phyloP scores from a whole-genome alignment of 208 protist genomes.

The Endotrypanum monterogeii region DNA sequence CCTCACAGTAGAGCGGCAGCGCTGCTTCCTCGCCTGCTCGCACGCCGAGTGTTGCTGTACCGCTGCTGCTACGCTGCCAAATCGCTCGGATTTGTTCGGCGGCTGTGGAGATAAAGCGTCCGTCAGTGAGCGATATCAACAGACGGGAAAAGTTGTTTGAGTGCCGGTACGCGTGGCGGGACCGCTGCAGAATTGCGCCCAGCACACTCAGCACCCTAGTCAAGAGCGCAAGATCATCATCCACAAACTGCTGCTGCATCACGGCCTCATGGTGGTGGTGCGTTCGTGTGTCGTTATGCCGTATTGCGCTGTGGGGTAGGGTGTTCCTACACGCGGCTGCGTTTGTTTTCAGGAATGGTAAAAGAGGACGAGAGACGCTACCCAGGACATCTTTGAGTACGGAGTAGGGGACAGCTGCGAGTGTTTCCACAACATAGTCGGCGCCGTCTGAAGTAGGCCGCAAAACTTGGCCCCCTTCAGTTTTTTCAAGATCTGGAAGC shows the following conservation, averaged over 20 bases:
- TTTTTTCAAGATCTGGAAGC: neutral
- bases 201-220: slow-evolving; percentile 7
- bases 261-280: neutral
- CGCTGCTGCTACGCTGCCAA: slow-evolving; percentile 14
- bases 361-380: neutral
- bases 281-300: neutral
- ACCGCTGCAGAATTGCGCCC: slow-evolving; percentile 16
- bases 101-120: slow-evolving; percentile 13
- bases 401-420: slow-evolving; percentile 7
- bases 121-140: slow-evolving; percentile 18
- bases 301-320: neutral
- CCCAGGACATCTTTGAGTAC: slow-evolving; percentile 1
- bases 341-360: neutral
- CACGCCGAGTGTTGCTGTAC: neutral
- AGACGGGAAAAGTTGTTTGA: slow-evolving; percentile 11
- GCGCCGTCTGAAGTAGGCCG: neutral
- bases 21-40: neutral
- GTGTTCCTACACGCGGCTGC: neutral
- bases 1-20: slow-evolving; percentile 31
- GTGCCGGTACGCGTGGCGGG: neutral
- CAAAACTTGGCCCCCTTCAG: neutral
- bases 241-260: neutral
- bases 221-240: neutral
- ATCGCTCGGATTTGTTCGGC: slow-evolving; percentile 10
- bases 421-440: slow-evolving; percentile 16